Conservation (phyloP, 2,329 filamentous ascomycete genomes). For the Diaporthe ampelina region DNA sequence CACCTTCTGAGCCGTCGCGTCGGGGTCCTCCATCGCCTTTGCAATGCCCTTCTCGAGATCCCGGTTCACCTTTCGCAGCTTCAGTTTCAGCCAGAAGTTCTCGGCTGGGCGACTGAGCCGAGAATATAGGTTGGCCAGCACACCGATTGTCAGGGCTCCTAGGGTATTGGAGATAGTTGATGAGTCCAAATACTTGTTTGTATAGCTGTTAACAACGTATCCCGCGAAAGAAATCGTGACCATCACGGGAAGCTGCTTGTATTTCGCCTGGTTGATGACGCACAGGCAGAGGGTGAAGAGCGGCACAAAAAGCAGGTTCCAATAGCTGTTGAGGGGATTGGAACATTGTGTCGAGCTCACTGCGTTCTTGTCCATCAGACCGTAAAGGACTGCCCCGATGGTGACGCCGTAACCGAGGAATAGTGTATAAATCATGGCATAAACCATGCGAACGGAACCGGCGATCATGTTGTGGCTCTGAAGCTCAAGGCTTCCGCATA, state of each 20-base stretch:
- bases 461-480: slow-evolving; percentile 79
- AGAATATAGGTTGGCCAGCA: slow-evolving; percentile 84
- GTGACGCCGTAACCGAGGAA: slow-evolving; percentile 82
- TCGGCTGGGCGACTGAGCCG: slow-evolving; percentile 72
- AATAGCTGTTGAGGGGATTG: slow-evolving; percentile 62
- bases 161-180: slow-evolving; percentile 83
- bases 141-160: slow-evolving; percentile 81
- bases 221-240: slow-evolving; percentile 79
- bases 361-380: slow-evolving; percentile 69
- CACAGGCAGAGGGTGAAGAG: slow-evolving; percentile 76
- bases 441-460: slow-evolving; percentile 80
- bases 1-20: slow-evolving; percentile 55
- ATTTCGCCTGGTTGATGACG: slow-evolving; percentile 79
- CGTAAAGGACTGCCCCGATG: slow-evolving; percentile 74
- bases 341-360: slow-evolving; percentile 61
- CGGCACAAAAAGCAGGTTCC: slow-evolving; percentile 71
- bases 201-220: slow-evolving; percentile 83
- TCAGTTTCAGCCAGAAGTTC: slow-evolving; percentile 65
- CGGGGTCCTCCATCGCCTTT: slow-evolving; percentile 45
- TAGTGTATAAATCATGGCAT: slow-evolving; percentile 80
- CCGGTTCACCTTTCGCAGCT: slow-evolving; percentile 50
- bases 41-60: slow-evolving; percentile 48
- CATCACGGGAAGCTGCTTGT: slow-evolving; percentile 84
- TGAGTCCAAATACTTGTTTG: slow-evolving; percentile 75
- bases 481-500: slow-evolving; percentile 69